Evolutionary conservation across 495 filamentous ascomycete genomes (phyloP).

Genomic region (Antarctomyces pellizariae): DNA sequence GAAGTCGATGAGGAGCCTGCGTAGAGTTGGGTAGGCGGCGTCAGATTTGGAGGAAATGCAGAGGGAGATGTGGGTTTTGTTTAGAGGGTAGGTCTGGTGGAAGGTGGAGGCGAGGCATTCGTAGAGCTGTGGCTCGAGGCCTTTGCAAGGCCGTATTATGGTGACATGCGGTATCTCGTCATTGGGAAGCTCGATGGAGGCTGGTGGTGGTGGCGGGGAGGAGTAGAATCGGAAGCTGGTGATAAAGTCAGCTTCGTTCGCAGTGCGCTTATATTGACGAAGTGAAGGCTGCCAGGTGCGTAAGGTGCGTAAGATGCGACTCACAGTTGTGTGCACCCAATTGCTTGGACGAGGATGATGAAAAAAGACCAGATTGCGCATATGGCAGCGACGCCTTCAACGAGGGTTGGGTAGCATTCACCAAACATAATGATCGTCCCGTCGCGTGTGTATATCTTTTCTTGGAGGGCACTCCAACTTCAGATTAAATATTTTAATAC

Average conservation of each 20-base stretch:
- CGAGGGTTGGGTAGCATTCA: no score
- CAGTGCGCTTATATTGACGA: no score
- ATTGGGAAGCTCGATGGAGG: constrained; percentile 20
- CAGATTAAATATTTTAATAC: no score
- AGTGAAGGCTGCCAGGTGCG: neutral
- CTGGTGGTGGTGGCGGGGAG: constrained; percentile 16
- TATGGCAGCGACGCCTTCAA: constrained; percentile 19
- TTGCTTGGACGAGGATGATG: constrained; percentile 23
- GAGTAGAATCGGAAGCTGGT: constrained; percentile 26
- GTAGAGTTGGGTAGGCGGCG: constrained; percentile 52
- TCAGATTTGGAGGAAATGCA: constrained; percentile 62
- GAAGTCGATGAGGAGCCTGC: constrained; percentile 46
- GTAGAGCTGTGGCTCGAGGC: constrained; percentile 72
- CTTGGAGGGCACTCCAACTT: no score
- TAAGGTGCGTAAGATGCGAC: constrained; percentile 3
- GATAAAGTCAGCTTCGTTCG: constrained; percentile 1
- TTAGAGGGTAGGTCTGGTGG: constrained; percentile 51
- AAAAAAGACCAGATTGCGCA: constrained; percentile 25
- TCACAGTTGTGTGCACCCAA: constrained; percentile 29
- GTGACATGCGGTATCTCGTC: constrained; percentile 58
- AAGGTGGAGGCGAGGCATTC: constrained; percentile 86
- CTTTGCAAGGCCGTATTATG: constrained; percentile 81
- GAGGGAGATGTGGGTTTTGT: constrained; percentile 59
- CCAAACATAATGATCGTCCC: no score
- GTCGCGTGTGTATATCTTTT: no score